Base-by-base conservation (phyloP, 352 stramenopile genomes). In the Pythium angustatum region DNA sequence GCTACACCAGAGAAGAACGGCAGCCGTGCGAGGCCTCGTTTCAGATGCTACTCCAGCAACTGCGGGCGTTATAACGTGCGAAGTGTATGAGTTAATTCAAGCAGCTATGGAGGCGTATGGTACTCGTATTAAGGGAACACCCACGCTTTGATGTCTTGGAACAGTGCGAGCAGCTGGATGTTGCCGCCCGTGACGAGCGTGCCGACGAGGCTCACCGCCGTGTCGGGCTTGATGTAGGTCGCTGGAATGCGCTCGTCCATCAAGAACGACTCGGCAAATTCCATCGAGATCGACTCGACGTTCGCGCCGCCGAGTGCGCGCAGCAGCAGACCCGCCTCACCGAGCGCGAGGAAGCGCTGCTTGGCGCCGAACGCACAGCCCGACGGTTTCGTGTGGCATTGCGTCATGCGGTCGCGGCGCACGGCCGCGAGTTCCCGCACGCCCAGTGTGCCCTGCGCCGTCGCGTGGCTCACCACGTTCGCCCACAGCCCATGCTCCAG, bases 1-100 rank as follows among this genome's bases (percentile, higher is more conserved):
- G 65, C 27, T 92, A 85, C 64, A 77, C 76, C 10, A 21, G 19
- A 40, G 71, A 81, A 24, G 79, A 89, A 51, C 78, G 81, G 14
- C 58, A 76, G 31, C 61, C 67, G 0, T 85, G 74, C 48, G 71
- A 83, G 21, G 60, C 77, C 12, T 54, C 77, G 0, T 79, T 87
- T 52, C 53, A 36, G 19, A 55, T 69, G 51, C 55, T 88, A 28
- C 27, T 85, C 12, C 64, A 87, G 43, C 81, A 88, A 47, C 60
- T 90, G 34, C 62, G 64, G 33, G 72, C 76, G 36, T 51, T 88
- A 10, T 33, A 30, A 52, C 15, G 15, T 19, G 49, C 43, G 11
- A 17, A 45, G n/a, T 55, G 48, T 24, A 19, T n/a, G 21, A 41
- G 47, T 7, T 33, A 55, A 34, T 38, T 27, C 12, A 41, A 21